Evolutionary conservation across 2,329 filamentous ascomycete species (phyloP).

Genomic region (Conoideocrella luteorostrata): DNA sequence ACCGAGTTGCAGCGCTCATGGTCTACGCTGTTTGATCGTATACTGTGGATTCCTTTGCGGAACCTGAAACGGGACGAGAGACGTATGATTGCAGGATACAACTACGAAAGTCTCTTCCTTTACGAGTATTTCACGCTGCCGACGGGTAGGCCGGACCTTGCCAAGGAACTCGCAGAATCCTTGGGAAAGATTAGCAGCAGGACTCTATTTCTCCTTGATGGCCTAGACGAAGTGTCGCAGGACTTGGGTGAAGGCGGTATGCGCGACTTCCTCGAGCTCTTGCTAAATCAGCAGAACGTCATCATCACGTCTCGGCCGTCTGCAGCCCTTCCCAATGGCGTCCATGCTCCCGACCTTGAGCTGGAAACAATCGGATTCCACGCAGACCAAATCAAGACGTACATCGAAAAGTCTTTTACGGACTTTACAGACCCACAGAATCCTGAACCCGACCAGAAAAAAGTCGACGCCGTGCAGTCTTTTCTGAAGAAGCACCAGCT

Average conservation of each 20-base stretch:
- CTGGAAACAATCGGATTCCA: conserved; percentile 34
- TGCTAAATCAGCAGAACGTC: conserved; percentile 27
- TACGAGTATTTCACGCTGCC: conserved; percentile 21
- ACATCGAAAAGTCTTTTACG: conserved; percentile 18
- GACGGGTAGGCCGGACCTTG: conserved; percentile 7
- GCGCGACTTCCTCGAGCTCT: conserved; percentile 18
- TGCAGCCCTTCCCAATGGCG: conserved; percentile 6
- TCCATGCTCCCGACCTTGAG: conserved; percentile 24
- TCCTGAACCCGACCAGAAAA: conserved; percentile 3
- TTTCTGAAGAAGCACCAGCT: conserved; percentile 27
- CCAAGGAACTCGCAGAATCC: conserved; percentile 12
- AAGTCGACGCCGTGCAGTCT: conserved; percentile 18
- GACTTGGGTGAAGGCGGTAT: conserved; percentile 13
- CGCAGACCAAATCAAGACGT: conserved; percentile 26
- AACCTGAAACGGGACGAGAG: conserved; percentile 20
- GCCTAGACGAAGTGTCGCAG: conserved; percentile 33
- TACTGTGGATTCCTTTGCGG: conserved; percentile 34
- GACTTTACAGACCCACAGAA: not conserved
- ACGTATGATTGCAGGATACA: conserved; percentile 12
- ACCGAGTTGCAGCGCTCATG: conserved; percentile 5
- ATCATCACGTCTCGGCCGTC: conserved; percentile 35
- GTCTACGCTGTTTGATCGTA: conserved; percentile 24
- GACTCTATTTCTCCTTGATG: conserved; percentile 36
- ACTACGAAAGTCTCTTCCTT: conserved; percentile 18
- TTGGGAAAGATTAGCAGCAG: conserved; percentile 2